A percentile compares a stretch with the other conserved stretches of the same genome.
phyloP scores from a whole-genome alignment of 208 protist species.

The Leishmania arabica region DNA sequence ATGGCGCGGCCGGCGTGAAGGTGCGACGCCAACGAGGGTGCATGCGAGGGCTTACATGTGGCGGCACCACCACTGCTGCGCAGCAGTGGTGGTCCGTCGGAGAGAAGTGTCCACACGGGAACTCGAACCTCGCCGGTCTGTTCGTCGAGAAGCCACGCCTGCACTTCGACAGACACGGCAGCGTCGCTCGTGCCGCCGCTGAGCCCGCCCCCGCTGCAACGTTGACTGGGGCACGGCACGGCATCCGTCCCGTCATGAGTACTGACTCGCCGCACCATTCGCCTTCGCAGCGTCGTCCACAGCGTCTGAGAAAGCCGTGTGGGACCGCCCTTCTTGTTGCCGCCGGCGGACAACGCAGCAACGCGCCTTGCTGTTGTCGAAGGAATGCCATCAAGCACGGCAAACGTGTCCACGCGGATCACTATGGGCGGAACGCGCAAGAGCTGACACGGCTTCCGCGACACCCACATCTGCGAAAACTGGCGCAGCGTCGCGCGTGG shows the following conservation, averaged over 20 bases:
- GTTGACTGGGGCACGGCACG: neutral
- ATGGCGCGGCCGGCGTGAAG: conserved; percentile 13
- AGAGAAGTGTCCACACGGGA: conserved; percentile 11
- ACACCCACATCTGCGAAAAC: neutral
- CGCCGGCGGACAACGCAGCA: neutral
- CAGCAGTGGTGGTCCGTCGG: neutral
- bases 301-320: neutral
- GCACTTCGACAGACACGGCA: neutral
- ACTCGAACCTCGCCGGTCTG: neutral
- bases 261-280: neutral
- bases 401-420: conserved; percentile 17
- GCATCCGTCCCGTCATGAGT: neutral
- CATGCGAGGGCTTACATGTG: neutral
- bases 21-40: conserved; percentile 3
- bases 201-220: neutral
- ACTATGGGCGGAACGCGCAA: conserved; percentile 23
- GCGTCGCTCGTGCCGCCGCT: neutral
- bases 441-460: conserved; percentile 6
- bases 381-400: conserved; percentile 15
- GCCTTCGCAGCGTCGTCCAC: conserved; percentile 1
- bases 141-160: conserved; percentile 7
- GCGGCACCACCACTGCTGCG: neutral
- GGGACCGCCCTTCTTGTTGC: neutral
- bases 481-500: neutral
- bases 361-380: neutral